Evolutionary conservation across 768 basidiomycete species (phyloP), one percentile per base, ranked within the genome.

Genomic region (Wakefieldia striispora): DNA sequence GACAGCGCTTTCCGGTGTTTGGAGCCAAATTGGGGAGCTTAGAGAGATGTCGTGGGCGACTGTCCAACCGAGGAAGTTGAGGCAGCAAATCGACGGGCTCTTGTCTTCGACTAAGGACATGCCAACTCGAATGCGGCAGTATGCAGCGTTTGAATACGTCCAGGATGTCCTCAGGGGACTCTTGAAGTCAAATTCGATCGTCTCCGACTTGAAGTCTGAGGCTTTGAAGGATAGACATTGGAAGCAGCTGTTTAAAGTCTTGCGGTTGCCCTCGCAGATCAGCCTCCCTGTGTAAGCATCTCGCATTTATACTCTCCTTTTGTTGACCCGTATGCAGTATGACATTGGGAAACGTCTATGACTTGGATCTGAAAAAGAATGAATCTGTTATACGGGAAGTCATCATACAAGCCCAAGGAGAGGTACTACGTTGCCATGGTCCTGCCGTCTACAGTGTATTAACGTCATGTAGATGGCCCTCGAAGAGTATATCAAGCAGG

Each of bases 91-190:
- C 46, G 95, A 99, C 60, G 83, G 81, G n/a, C 77, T 98, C 40
- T 70, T 98, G 44, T 75, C 81, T 21, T 92, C 92, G n/a, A 97
- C 95, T 20, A 91, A 94, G 73, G 95, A 98, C 41, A 97, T 99
- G 95, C 97, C 97, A 1, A 95, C 91, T 33, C 79, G 95, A 53
- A 99, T 98, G 97, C 82, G 97, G 45, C 97, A 99, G 65, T 99
- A 99, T 67, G 91, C 94, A 9, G 97, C 97, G 0, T 99, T 97
- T 63, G 97, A 98, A 75, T 95, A 91, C 66, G 93, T 98, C 2
- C 95, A 98, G 63, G 95, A 99, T 37, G 79, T 86, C 19, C 76
- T 99, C 46, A 81, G 88, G 39, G 82, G 84, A 12, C 75, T 94
- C 41, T 78, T 97, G 56, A 98, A 97, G 72, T 85, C 89, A 33